phyloP scores from a whole-genome alignment of 2,329 filamentous ascomycete genomes.

The Dendryphion nanum region DNA sequence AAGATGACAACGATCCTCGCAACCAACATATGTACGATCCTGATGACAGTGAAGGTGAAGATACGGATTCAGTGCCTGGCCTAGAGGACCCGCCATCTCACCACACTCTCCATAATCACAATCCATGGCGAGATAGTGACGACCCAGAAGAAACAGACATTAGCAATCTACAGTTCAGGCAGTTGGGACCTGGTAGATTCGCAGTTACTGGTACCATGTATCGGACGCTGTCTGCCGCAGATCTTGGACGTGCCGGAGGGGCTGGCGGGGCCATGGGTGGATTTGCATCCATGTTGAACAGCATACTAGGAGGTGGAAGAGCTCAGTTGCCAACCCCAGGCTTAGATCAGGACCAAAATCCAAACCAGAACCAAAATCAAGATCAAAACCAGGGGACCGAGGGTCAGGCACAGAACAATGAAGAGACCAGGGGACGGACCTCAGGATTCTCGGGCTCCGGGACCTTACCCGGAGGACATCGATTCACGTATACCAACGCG shows the following conservation, averaged over 20 bases:
- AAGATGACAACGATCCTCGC: slow-evolving; percentile 63
- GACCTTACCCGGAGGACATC: slow-evolving; percentile 11
- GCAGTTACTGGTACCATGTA: slow-evolving; percentile 36
- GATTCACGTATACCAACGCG: slow-evolving; percentile 33
- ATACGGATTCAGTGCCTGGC: slow-evolving; percentile 29
- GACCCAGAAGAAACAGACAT: slow-evolving; percentile 52
- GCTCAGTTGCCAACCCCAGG: too few relatives aligned
- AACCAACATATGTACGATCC: slow-evolving; percentile 29
- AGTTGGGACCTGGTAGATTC: slow-evolving; percentile 34
- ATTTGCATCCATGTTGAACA: slow-evolving; percentile 49
- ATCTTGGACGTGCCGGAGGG: slow-evolving; percentile 14
- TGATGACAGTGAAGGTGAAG: slow-evolving; percentile 26
- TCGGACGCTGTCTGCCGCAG: slow-evolving; percentile 26
- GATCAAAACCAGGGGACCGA: slow-evolving; percentile 8
- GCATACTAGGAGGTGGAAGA: slow-evolving; percentile 35
- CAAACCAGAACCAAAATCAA: slow-evolving; percentile 5
- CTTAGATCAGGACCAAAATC: slow-evolving; percentile 6
- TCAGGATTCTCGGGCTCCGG: slow-evolving; percentile 7
- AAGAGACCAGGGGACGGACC: slow-evolving; percentile 15
- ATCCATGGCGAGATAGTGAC: slow-evolving; percentile 46
- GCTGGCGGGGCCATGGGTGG: slow-evolving; percentile 36
- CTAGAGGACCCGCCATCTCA: slow-evolving; percentile 21
- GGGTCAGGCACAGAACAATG: slow-evolving; percentile 10
- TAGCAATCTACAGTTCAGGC: slow-evolving; percentile 44
- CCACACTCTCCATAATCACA: slow-evolving; percentile 43